Evolutionary conservation across 1,284 basidiomycete species (phyloP).

Genomic region (Tylopilus sp.): DNA sequence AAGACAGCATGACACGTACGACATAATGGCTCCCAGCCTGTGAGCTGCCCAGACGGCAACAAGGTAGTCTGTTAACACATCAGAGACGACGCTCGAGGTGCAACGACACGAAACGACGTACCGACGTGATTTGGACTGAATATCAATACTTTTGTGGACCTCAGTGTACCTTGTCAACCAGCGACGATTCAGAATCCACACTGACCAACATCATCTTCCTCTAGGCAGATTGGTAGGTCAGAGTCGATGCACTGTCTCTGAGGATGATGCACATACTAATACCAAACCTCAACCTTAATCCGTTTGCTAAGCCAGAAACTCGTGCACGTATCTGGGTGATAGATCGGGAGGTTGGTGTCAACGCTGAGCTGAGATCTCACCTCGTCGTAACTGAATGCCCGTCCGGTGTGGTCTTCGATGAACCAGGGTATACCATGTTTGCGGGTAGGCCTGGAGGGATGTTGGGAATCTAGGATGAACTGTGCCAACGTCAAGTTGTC

Average conservation of each 20-base stretch:
- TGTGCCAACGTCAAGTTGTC: constrained; percentile 63
- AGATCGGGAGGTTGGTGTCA: background rate
- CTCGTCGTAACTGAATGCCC: constrained; percentile 42
- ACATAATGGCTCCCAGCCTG: constrained; percentile 65
- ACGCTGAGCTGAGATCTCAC: constrained; percentile 28
- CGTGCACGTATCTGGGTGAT: constrained; percentile 48
- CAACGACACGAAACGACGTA: constrained; percentile 20
- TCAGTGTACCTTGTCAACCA: constrained; percentile 6
- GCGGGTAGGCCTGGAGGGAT: constrained; percentile 45
- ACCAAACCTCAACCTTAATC: constrained; percentile 43
- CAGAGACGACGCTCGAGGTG: background rate
- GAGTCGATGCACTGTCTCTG: background rate
- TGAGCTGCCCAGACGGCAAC: constrained; percentile 71
- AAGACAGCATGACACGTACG: constrained; percentile 36
- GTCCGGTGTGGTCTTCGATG: constrained; percentile 57
- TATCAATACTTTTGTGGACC: constrained; percentile 48
- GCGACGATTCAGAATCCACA: background rate
- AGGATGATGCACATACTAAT: constrained; percentile 34
- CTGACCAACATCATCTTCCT: constrained; percentile 41
- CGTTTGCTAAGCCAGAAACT: constrained; percentile 54
- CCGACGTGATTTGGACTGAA: constrained; percentile 67
- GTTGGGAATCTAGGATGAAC: constrained; percentile 57
- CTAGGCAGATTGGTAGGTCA: constrained; percentile 24
- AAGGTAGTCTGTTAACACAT: constrained; percentile 54
- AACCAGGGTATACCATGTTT: constrained; percentile 48